Base-by-base conservation (phyloP, 345 rosid species). In the Eucalyptus cloeziana region DNA sequence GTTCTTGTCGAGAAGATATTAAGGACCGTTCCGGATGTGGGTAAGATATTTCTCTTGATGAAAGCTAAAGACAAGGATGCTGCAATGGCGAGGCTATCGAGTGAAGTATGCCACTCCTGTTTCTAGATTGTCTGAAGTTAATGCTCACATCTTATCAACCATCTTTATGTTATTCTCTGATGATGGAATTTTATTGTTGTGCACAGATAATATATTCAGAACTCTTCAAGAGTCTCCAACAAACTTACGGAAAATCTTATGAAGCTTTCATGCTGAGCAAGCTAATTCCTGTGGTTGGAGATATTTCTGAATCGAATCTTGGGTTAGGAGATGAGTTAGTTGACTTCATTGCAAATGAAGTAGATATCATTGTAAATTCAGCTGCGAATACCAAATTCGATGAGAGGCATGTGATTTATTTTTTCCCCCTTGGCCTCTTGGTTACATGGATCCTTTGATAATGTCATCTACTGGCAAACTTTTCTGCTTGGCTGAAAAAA, bases 1-100 rank as follows among this genome's bases (percentile, higher is more conserved):
- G 99, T 96, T 91, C 93, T 98, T 37, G 95, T 97, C 67, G 98
- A 97, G 96, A 98, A 98, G 94, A 96, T 97, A 89, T 88, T 97
- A 87, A 89, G 99, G 89, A 95, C 97, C 22, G 94, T 92, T 71
- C 99, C 98, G 9, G 97, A 98, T 86, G 98, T 98, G 80, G 96
- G 99, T 19, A 96, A 95, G 94, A 95, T 97, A 89, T 97, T 93
- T 92, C 90, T 98, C 83, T 89, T 98, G 94, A 96, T 98, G 90
- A 95, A 94, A 90, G 99, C 99, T 4, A 91, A 93, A 89, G 90
- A 92, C 89, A 92, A 94, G 94, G 98, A 97, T 92, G 95, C 96
- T 86, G 99, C 98, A 31, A 90, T 91, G 89, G 94, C 91, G 71
- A 92, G 99, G 92, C 90, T 98, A 79, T 95, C 94, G 85, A 94